Conservation (phyloP, 192 early-diverging fungal genomes). For the Cetraspora pellucida region DNA sequence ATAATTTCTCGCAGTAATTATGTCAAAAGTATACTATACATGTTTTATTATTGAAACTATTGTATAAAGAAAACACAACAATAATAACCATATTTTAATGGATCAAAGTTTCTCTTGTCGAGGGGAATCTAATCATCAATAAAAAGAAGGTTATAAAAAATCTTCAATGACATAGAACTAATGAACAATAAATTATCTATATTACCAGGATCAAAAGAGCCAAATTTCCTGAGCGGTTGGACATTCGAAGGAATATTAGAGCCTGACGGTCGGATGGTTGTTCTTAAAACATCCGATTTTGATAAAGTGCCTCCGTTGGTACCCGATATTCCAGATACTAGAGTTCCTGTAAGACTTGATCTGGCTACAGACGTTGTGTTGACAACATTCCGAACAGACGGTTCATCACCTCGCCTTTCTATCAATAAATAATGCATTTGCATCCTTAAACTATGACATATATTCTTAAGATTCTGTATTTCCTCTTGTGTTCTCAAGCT, state of each 20-base stretch:
- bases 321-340: neutral
- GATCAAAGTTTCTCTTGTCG: slow-evolving; percentile 15
- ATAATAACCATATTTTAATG: too few species aligned
- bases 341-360: neutral
- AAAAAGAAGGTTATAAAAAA: neutral
- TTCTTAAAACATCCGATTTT: neutral
- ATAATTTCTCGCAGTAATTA: too few species aligned
- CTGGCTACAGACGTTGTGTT: neutral
- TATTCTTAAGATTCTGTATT: slow-evolving; percentile 62
- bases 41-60: too few species aligned
- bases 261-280: neutral
- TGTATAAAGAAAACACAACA: too few species aligned
- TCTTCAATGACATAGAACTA: too few species aligned
- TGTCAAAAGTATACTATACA: too few species aligned
- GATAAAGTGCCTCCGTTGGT: neutral
- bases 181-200: neutral
- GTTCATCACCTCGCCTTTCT: slow-evolving; percentile 37
- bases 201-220: neutral
- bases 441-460: slow-evolving; percentile 68
- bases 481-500: slow-evolving; percentile 69
- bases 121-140: neutral
- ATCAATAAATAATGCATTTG: slow-evolving; percentile 69
- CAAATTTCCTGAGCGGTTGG: neutral
- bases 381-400: neutral
- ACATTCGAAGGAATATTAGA: too few species aligned